Percentiles rank a stretch among this genome's conserved stretches.
Evolutionary conservation across 257 asterid genomes (phyloP).

Genomic region (Verbena officinalis): DNA sequence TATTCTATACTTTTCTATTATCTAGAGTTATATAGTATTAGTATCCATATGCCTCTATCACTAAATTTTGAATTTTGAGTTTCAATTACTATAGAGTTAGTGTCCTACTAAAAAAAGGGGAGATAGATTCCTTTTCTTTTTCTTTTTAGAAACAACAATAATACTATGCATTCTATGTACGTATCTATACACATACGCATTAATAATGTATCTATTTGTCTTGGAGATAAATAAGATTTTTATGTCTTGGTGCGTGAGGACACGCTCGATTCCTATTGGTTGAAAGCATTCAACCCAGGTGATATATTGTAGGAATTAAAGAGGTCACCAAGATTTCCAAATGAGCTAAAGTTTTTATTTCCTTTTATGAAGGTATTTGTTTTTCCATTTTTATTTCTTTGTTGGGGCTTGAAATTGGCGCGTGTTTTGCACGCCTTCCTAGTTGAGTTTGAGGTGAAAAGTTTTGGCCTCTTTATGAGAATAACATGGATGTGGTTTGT

Average conservation of each 20-base stretch:
- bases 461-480: constrained; percentile 7
- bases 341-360: too few species aligned
- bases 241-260: constrained; percentile 23
- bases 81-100: constrained; percentile 10
- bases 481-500: constrained; percentile 29
- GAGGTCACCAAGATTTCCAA: constrained; percentile 34
- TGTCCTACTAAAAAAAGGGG: constrained; percentile 23
- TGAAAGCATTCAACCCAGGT: constrained; percentile 22
- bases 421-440: constrained; percentile 20
- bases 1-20: too few species aligned
- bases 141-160: too few species aligned
- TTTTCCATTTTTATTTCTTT: neutral
- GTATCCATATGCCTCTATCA: too few species aligned
- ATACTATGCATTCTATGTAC: neutral
- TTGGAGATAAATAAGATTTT: neutral
- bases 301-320: constrained; percentile 37
- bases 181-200: neutral
- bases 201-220: neutral
- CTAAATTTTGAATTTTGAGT: too few species aligned
- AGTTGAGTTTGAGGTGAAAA: constrained; percentile 10
- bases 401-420: neutral
- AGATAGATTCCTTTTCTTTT: too few species aligned
- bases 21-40: too few species aligned
- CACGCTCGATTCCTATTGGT: constrained; percentile 24
- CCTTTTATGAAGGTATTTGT: neutral